Conservation (phyloP, 768 basidiomycete species). For the Favolaschia claudopus region DNA sequence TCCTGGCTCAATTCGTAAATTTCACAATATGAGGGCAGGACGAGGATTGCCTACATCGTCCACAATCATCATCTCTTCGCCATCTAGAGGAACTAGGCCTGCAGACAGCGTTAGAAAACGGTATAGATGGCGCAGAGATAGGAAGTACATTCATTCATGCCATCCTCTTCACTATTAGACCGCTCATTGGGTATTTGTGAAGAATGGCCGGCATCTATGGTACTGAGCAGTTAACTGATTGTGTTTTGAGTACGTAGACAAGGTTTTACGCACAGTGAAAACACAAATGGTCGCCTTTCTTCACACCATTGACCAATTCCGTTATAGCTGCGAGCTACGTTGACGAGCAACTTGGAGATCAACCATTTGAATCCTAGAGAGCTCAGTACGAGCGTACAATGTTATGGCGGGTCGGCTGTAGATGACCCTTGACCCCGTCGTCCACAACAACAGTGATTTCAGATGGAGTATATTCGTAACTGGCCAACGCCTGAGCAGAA, state of each 20-base stretch:
- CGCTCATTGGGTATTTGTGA: background rate
- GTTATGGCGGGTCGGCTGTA: conserved; percentile 8
- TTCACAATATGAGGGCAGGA: background rate
- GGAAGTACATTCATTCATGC: conserved; percentile 8
- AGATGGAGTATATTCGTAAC: background rate
- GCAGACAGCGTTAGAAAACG: background rate
- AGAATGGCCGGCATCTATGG: conserved; percentile 19
- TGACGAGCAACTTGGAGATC: background rate
- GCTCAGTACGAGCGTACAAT: background rate
- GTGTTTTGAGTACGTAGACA: background rate
- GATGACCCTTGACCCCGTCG: conserved; percentile 1
- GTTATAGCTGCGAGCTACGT: conserved; percentile 1
- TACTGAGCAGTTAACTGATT: background rate
- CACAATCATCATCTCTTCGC: conserved; percentile 1
- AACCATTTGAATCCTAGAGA: too few species aligned
- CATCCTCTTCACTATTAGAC: conserved; percentile 19
- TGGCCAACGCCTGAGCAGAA: background rate
- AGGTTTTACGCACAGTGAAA: conserved; percentile 30
- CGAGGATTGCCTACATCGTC: too few species aligned
- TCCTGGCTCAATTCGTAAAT: background rate
- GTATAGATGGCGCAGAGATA: background rate
- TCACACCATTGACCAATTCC: conserved; percentile 15
- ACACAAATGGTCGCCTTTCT: conserved; percentile 25
- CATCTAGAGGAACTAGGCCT: conserved; percentile 7
- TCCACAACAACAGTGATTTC: conserved; percentile 1